Evolutionary conservation across 2,329 filamentous ascomycete genomes (phyloP), one percentile per base, ranked within the genome.

Genomic region (Aspergillus aculeatinus): DNA sequence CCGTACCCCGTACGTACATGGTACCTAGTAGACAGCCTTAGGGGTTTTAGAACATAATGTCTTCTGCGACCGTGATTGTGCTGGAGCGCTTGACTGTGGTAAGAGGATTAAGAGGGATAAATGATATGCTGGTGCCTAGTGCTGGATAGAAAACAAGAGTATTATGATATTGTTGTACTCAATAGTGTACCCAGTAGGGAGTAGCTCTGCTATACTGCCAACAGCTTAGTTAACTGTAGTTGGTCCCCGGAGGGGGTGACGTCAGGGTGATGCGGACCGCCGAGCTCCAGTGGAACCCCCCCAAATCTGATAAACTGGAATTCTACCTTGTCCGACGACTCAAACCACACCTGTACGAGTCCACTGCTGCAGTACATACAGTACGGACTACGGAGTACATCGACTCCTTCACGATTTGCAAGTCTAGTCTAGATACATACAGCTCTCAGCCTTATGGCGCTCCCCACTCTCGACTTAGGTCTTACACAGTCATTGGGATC

Each of bases 191-290:
- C 14, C 11, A 14, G 35, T n/a, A n/a, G n/a, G n/a, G n/a, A n/a
- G n/a, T 42, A 42, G 14, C 16, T n/a, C 16, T n/a, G 14, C 39
- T 19, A 35, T 35, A 35, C 33, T 16, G 27, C 7, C 27, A 27
- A 27, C 27, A 27, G 27, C 27, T 27, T n/a, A n/a, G n/a, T n/a
- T 29, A 23, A 23, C 31, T 33, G 31, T 33, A 12, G 39, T 29
- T 10, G 16, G 39, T 44, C 39, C 39, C 39, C 6, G 52, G 21
- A 7, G 48, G 51, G 33, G 31, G 48, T 64, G 62, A 64, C 62
- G 62, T 64, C 62, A 64, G 44, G 42, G 54, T 64, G 62, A 64
- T 64, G 60, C 51, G 49, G 25, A 19, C 44, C 53, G 27, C 12
- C 47, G 21, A 42, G 19, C 25, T 25, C 31, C 12, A 35, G 51